These are phyloP conservation scores for Xylaria sp. DNA, from an alignment of 2,329 filamentous ascomycete genomes.

Conservation along the genomic window DNA sequence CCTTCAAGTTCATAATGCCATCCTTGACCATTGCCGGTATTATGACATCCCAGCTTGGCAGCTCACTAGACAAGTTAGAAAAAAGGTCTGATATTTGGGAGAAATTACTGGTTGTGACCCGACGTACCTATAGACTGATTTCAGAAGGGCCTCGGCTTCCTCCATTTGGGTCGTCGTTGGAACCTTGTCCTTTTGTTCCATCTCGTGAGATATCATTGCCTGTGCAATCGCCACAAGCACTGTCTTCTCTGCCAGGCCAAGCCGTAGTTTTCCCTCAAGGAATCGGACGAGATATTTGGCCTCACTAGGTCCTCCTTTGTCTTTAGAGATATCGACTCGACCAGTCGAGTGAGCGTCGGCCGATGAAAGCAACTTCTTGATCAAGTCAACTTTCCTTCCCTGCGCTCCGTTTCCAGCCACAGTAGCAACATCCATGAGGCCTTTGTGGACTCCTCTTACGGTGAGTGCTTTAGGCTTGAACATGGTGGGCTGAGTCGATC, in stretches of 20 bases:
- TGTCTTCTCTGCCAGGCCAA: slow-evolving; percentile 91
- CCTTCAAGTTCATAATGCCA: slow-evolving; percentile 82
- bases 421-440: slow-evolving; percentile 87
- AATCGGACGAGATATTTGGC: slow-evolving; percentile 94
- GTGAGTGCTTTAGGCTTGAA: slow-evolving; percentile 96
- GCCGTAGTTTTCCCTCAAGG: slow-evolving; percentile 89
- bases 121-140: slow-evolving; percentile 84
- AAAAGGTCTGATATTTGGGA: slow-evolving; percentile 48
- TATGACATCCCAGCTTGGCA: slow-evolving; percentile 95
- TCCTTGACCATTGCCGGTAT: slow-evolving; percentile 88
- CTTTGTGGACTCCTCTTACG: slow-evolving; percentile 85
- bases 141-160: slow-evolving; percentile 85
- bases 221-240: slow-evolving; percentile 91
- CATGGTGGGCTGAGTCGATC: slow-evolving; percentile 96
- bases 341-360: slow-evolving; percentile 78
- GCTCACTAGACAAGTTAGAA: slow-evolving; percentile 68
- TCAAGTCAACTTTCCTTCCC: slow-evolving; percentile 88
- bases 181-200: slow-evolving; percentile 72
- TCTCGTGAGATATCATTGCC: slow-evolving; percentile 86
- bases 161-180: slow-evolving; percentile 81
- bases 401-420: slow-evolving; percentile 88
- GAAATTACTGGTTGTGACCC: neutral
- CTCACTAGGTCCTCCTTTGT: slow-evolving; percentile 94
- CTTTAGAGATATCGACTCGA: slow-evolving; percentile 88
- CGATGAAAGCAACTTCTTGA: slow-evolving; percentile 95